phyloP scores from a whole-genome alignment of 2,329 filamentous ascomycete genomes.

The Tolypocladium tropicale region DNA sequence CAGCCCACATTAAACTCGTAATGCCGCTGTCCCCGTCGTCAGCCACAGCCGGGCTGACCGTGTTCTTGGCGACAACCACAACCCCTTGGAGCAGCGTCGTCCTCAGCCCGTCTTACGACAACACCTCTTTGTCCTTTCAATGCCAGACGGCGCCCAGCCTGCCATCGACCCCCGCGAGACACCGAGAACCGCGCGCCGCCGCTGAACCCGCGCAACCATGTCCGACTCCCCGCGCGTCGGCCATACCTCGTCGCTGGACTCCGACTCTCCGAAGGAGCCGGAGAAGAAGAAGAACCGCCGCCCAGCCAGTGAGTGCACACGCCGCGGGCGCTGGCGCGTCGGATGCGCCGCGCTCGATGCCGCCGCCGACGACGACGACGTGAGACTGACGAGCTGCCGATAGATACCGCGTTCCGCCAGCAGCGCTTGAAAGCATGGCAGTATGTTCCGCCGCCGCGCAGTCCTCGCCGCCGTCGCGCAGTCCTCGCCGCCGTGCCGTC shows the following conservation, averaged over 20 bases:
- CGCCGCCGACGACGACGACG: not conserved
- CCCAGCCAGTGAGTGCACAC: constrained; percentile 65
- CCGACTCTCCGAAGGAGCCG: constrained; percentile 42
- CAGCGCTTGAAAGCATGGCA: constrained; percentile 98
- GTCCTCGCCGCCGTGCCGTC: no score
- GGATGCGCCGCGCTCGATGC: constrained; percentile 1
- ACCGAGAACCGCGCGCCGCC: not conserved
- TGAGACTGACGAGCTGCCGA: constrained; percentile 10
- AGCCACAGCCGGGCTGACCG: constrained; percentile 1
- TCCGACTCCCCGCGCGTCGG: constrained; percentile 35
- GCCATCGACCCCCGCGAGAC: not conserved
- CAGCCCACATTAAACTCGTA: not conserved
- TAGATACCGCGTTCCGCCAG: constrained; percentile 93
- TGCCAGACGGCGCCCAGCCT: not conserved
- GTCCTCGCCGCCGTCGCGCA: no score
- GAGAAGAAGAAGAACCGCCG: constrained; percentile 85
- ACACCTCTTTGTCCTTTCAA: not conserved
- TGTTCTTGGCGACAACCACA: not conserved
- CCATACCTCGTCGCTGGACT: constrained; percentile 42
- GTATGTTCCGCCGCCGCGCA: constrained; percentile 47
- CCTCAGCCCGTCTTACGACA: no score
- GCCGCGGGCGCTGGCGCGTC: constrained; percentile 1
- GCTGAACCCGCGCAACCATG: constrained; percentile 22
- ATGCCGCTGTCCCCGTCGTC: not conserved
- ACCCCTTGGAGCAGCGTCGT: constrained; percentile 1